Evolutionary conservation across 345 rosid genomes (phyloP), one percentile per base, ranked within the genome.

Genomic region (Rhodamnia rubescens): DNA sequence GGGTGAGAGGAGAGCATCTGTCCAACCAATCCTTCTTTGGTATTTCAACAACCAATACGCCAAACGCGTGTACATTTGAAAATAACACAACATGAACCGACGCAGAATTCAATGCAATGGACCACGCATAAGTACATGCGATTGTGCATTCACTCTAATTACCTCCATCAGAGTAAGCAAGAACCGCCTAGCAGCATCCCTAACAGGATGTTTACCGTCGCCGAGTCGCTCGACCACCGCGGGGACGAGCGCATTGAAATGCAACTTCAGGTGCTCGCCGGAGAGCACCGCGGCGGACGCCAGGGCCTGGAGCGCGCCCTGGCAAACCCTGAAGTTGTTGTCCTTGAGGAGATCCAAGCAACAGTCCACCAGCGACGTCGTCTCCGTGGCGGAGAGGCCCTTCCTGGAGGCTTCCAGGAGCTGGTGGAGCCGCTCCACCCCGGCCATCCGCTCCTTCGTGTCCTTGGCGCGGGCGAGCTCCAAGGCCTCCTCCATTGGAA

Each of bases 161-260:
- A 96, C 99, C 99, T 97, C 99, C 99, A 97, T 97, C n/a, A 97
- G 96, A 85, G 99, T 97, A 29, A 96, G 95, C 89, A 97, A 86
- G 74, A 97, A 90, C 49, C 99, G 94, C 87, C 99, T 92, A 11
- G 99, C 99, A 24, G 99, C 99, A 85, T 97, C 99, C 44, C 99
- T 88, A 50, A 97, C 99, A 0, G 99, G 99, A 87, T 97, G 99
- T 85, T 96, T 97, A 36, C 91, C 92, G 78, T 97, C 99, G 11
- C 99, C 99, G 40, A 96, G 88, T 5, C 99, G 92, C 89, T 97
- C 99, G 0, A 97, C 99, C 15, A 91, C 99, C 51, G 99, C 98
- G 7, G 99, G 99, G 21, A 96, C 95, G 22, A 97, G 95, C 13
- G 98, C 98, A 81, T 96, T 97, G 89, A 97, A 93, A 89, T 97